Base-by-base conservation (phyloP, 768 basidiomycete genomes). In the Tulasnella calospora region DNA sequence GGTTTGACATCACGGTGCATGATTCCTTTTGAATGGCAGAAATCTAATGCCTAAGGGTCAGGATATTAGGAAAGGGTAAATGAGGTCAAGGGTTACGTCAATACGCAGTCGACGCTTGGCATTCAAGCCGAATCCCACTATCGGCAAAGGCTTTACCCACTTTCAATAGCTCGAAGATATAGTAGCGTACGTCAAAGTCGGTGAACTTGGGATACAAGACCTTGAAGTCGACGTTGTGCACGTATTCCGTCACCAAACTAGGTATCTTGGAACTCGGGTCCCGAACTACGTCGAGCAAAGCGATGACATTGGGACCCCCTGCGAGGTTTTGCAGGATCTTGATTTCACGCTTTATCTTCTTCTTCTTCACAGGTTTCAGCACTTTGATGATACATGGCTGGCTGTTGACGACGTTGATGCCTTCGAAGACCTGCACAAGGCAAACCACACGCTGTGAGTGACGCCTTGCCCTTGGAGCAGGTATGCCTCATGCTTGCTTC, bases 341-440 rank as follows among this genome's bases (percentile, higher is more conserved):
- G 84, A 92, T 90, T 83, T 92, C 92, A 40, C 91, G 87, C 84
- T 91, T 91, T 83, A 92, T 89, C 86, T 92, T 92, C 85, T 88
- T 88, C 83, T 87, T 88, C 83, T 86, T 90, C 57, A 92, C 91
- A 33, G 91, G 91, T 81, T 92, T 92, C 81, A 92, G 85, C 6
- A 92, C 91, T 83, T 92, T 92, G 85, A 92, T 88, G 80, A 91
- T 85, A 81, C 89, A 89, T 77, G 85, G 87, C 79, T 89, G 88
- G 44, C 85, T 85, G 80, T 87, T 88, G 80, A 86, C 86, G 82
- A 87, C 87, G 83, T 91, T 88, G 77, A 90, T 83, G 69, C 89
- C 90, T 80, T 88, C 88, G 82, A 91, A 91, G 36, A 89, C 89
- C 88, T 88, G 77, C 23, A 2, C 23, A 12, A 51, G 77, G 38